phyloP scores from a whole-genome alignment of 2,329 filamentous ascomycete genomes.

The Claviceps arundinis region DNA sequence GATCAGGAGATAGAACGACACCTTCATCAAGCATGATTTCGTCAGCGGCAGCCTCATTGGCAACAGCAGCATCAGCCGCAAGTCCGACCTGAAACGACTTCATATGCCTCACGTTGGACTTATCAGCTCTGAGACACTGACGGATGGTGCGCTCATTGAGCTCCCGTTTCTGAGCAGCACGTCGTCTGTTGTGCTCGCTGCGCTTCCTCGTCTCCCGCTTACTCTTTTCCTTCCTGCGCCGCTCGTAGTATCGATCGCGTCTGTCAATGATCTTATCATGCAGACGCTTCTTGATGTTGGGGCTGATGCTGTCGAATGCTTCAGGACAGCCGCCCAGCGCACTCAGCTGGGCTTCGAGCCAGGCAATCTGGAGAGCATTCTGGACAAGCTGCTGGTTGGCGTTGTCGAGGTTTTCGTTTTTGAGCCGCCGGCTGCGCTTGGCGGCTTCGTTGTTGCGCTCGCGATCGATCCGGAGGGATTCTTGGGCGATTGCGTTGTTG shows the following conservation, averaged over 20 bases:
- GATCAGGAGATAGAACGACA: background rate
- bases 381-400: slow-evolving; percentile 8
- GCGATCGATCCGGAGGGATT: slow-evolving; percentile 14
- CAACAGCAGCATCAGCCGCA: background rate
- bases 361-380: slow-evolving; percentile 3
- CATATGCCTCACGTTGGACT: background rate
- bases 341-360: slow-evolving; percentile 4
- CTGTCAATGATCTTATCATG: background rate
- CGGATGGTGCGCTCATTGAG: slow-evolving; percentile 4
- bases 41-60: background rate
- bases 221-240: slow-evolving; percentile 1
- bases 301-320: slow-evolving; percentile 1
- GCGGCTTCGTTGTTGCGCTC: slow-evolving; percentile 25
- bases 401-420: slow-evolving; percentile 7
- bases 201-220: background rate
- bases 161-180: slow-evolving; percentile 2
- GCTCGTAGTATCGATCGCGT: background rate
- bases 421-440: slow-evolving; percentile 19
- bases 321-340: slow-evolving; percentile 3
- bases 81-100: background rate
- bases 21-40: background rate
- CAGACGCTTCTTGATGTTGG: background rate
- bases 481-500: slow-evolving; percentile 16
- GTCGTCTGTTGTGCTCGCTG: slow-evolving; percentile 1
- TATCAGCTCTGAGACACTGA: slow-evolving; percentile 1